Evolutionary conservation across 1,284 basidiomycete genomes (phyloP).

Genomic region (Gomphus sp.): DNA sequence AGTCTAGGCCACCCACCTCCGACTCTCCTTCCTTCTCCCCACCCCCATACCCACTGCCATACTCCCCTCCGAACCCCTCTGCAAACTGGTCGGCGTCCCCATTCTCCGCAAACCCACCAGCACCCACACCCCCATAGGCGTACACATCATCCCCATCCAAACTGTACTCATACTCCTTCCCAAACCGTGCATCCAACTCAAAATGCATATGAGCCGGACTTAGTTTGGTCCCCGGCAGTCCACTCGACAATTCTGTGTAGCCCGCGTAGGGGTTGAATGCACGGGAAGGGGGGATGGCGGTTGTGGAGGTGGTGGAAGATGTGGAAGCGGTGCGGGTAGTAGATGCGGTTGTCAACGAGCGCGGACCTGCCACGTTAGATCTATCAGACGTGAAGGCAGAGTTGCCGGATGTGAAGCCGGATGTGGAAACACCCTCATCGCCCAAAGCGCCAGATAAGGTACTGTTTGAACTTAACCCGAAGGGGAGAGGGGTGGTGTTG

Average conservation of each 20-base stretch:
- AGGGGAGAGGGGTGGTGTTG: slow-evolving; percentile 21
- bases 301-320: no score
- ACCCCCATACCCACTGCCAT: no score
- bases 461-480: slow-evolving; percentile 21
- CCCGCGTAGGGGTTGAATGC: slow-evolving; percentile 35
- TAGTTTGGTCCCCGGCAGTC: slow-evolving; percentile 47
- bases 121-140: no score
- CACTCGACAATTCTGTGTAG: slow-evolving; percentile 55
- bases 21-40: no score
- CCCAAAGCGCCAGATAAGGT: slow-evolving; percentile 27
- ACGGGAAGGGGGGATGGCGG: slow-evolving; percentile 16
- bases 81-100: no score
- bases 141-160: no score
- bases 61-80: no score
- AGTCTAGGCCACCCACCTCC: no score
- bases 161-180: not conserved
- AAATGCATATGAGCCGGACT: slow-evolving; percentile 12
- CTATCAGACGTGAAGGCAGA: slow-evolving; percentile 35
- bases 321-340: no score
- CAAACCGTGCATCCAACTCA: slow-evolving; percentile 10
- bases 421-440: slow-evolving; percentile 12
- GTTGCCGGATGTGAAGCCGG: no score
- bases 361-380: slow-evolving; percentile 32
- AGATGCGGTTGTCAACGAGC: no score
- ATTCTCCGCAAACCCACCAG: no score